Percentiles rank a stretch among this genome's conserved stretches.
Evolutionary conservation across 2,329 filamentous ascomycete species (phyloP).

Genomic region (Colletotrichum viniferum): DNA sequence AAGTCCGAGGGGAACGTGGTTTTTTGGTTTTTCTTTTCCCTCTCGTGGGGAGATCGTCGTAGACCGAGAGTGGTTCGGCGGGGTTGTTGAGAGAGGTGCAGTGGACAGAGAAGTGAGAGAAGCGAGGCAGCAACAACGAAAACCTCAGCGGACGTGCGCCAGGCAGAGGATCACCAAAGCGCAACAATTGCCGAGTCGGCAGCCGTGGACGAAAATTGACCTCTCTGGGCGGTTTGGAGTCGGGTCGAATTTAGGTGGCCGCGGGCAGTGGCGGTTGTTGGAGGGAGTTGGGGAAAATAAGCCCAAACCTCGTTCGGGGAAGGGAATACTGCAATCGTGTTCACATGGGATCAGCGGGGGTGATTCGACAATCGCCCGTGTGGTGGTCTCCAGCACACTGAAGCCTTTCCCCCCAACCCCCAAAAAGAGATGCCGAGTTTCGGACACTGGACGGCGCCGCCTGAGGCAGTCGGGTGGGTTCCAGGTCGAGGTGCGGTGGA

Average conservation of each 20-base stretch:
- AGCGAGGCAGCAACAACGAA: neutral
- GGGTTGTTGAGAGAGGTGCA: neutral
- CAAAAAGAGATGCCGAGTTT: slow-evolving; percentile 9
- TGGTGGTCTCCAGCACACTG: neutral
- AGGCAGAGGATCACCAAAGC: neutral
- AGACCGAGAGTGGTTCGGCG: neutral
- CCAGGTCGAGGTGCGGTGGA: neutral
- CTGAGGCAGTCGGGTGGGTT: neutral
- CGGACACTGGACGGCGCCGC: slow-evolving; percentile 3
- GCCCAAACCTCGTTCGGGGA: neutral
- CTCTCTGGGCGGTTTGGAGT: neutral
- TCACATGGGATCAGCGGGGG: slow-evolving; percentile 20
- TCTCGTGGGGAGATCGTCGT: neutral
- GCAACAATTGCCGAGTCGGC: slow-evolving; percentile 1
- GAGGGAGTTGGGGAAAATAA: slow-evolving; percentile 4
- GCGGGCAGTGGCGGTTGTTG: slow-evolving; percentile 13
- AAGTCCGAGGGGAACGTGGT: neutral
- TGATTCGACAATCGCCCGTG: slow-evolving; percentile 10
- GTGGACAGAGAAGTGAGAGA: neutral
- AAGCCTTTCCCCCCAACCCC: neutral
- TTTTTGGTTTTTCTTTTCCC: neutral
- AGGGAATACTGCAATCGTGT: slow-evolving; percentile 17
- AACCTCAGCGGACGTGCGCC: neutral
- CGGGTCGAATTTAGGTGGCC: neutral
- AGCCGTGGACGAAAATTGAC: neutral